phyloP scores from a whole-genome alignment of 176 grass and related monocot species.

The Eragrostis curvula region DNA sequence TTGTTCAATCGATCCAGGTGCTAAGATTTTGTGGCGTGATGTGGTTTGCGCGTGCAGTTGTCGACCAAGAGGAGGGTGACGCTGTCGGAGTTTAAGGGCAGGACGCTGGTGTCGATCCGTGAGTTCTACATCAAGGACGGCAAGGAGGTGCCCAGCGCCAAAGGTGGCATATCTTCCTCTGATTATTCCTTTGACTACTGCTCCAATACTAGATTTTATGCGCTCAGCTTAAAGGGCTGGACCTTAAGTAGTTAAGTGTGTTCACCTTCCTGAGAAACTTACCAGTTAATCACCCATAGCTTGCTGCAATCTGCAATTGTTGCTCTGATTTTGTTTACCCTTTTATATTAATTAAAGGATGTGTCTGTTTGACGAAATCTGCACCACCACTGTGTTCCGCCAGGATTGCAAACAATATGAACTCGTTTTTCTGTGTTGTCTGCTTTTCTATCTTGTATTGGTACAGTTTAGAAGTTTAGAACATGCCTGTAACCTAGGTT shows the following conservation, averaged over 20 bases:
- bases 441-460: background rate
- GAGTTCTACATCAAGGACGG: slow-evolving; percentile 88
- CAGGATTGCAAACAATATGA: background rate
- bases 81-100: slow-evolving; percentile 74
- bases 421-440: background rate
- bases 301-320: slow-evolving; percentile 28
- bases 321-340: background rate
- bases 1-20: slow-evolving; percentile 17
- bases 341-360: slow-evolving; percentile 4
- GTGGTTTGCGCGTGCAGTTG: slow-evolving; percentile 59
- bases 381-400: background rate
- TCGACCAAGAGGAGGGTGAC: slow-evolving; percentile 84
- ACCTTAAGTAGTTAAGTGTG: background rate
- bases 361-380: slow-evolving; percentile 3
- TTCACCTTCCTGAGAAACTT: background rate
- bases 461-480: background rate
- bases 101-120: slow-evolving; percentile 76
- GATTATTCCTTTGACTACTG: slow-evolving; percentile 6
- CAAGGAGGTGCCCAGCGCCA: slow-evolving; percentile 73
- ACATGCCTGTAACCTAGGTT: background rate
- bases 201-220: background rate
- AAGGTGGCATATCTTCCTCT: slow-evolving; percentile 58
- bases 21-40: slow-evolving; percentile 42
- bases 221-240: background rate
- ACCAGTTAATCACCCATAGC: background rate